Evolutionary conservation across 176 grass and related monocot genomes (phyloP).

Genomic region (Secale cereale): DNA sequence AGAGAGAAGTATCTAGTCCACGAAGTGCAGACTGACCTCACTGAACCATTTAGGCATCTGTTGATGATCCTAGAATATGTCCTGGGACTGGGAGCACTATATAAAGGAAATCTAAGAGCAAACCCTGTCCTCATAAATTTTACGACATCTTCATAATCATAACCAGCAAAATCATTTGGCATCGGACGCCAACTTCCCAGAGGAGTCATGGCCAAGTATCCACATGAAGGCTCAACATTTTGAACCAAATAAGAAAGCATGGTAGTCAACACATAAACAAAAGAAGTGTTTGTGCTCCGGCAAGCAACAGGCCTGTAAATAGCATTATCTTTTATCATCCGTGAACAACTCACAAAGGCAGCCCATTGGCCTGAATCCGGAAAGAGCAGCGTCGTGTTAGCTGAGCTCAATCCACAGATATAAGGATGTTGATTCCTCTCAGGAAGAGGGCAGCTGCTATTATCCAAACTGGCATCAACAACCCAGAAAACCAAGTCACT

Average conservation of each 20-base stretch:
- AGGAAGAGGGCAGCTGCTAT: slow-evolving; percentile 7
- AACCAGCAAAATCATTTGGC: neutral
- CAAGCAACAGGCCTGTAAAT: neutral
- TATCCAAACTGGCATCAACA: neutral
- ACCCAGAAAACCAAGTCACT: neutral
- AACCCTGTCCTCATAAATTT: neutral
- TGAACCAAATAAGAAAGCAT: accelerated
- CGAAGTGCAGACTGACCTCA: neutral
- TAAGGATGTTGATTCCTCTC: neutral
- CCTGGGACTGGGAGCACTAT: neutral
- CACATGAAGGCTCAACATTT: neutral
- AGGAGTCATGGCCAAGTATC: slow-evolving; percentile 6
- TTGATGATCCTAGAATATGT: neutral
- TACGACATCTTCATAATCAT: neutral
- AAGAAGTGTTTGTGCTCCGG: neutral
- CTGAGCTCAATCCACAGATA: neutral
- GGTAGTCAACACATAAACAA: neutral
- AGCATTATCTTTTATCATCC: neutral
- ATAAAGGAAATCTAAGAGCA: neutral
- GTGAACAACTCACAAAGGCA: neutral
- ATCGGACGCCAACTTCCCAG: neutral
- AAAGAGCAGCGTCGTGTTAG: neutral
- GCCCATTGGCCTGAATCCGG: neutral
- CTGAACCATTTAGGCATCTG: neutral
- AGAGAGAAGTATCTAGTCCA: neutral